phyloP scores from a whole-genome alignment of 495 filamentous ascomycete species.

The Trichocladium antarcticum region DNA sequence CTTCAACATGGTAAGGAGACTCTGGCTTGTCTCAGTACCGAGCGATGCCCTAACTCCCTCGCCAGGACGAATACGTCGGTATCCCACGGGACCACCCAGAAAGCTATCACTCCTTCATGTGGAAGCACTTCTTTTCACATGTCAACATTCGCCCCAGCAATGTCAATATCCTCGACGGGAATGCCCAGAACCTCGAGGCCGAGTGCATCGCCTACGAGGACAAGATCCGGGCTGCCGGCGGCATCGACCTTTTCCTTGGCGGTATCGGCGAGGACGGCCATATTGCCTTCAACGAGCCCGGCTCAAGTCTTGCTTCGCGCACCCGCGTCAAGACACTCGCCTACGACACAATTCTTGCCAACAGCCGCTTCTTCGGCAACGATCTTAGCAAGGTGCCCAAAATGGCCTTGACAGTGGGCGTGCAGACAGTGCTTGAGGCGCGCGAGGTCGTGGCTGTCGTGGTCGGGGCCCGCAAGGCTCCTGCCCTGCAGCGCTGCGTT shows the following conservation, averaged over 20 bases:
- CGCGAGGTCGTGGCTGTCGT: conserved; percentile 75
- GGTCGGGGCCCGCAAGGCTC: conserved; percentile 66
- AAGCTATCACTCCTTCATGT: conserved; percentile 86
- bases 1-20: conserved; percentile 69
- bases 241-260: conserved; percentile 77
- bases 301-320: conserved; percentile 63
- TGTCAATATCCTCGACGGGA: conserved; percentile 79
- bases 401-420: conserved; percentile 77
- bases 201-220: conserved; percentile 72
- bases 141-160: conserved; percentile 70
- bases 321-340: conserved; percentile 80
- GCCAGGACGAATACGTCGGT: conserved; percentile 75
- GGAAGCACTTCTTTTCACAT: conserved; percentile 81
- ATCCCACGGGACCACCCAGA: conserved; percentile 72
- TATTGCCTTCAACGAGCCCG: conserved; percentile 85
- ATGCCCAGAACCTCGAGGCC: conserved; percentile 60
- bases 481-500: conserved; percentile 70
- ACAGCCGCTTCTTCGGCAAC: conserved; percentile 71
- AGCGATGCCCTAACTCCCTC: not conserved
- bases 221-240: conserved; percentile 61
- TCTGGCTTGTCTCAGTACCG: not conserved
- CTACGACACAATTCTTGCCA: conserved; percentile 77
- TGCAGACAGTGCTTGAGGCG: conserved; percentile 76
- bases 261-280: conserved; percentile 81
- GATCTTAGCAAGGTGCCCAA: conserved; percentile 63